Evolutionary conservation across 1,284 basidiomycete species (phyloP).

Genomic region (Pseudozyma sp.): DNA sequence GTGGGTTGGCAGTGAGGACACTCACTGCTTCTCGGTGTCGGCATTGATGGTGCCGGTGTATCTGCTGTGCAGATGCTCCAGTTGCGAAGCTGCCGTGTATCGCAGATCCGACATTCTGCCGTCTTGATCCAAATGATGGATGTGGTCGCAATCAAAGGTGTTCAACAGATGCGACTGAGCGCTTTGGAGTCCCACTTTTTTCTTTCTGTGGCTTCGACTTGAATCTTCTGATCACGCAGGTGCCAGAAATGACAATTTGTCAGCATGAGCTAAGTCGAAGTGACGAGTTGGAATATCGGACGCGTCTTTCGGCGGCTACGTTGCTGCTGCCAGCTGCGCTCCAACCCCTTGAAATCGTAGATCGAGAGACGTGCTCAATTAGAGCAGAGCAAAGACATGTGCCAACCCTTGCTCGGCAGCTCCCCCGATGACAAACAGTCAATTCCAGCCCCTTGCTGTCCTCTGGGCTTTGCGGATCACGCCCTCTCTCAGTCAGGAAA

Average conservation of each 20-base stretch:
- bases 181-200: background rate
- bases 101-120: constrained; percentile 43
- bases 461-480: background rate
- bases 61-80: constrained; percentile 80
- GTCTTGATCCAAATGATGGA: background rate
- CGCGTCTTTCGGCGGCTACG: background rate
- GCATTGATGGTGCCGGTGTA: constrained; percentile 83
- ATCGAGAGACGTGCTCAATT: background rate
- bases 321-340: constrained; percentile 23
- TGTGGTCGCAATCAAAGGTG: background rate
- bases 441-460: constrained; percentile 33
- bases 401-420: no score
- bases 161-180: background rate
- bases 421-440: background rate
- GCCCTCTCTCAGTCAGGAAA: no score
- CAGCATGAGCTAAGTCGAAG: constrained; percentile 4
- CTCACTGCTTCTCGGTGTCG: constrained; percentile 66
- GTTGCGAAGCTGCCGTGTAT: constrained; percentile 56
- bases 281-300: background rate
- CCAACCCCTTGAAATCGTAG: constrained; percentile 26
- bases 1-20: constrained; percentile 3
- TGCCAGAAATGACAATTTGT: background rate
- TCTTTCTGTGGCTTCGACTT: background rate
- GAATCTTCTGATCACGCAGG: constrained; percentile 1
- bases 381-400: constrained; percentile 1